Base-by-base conservation (phyloP, 1,139 yeast species). In the Zygoascus sp. region DNA sequence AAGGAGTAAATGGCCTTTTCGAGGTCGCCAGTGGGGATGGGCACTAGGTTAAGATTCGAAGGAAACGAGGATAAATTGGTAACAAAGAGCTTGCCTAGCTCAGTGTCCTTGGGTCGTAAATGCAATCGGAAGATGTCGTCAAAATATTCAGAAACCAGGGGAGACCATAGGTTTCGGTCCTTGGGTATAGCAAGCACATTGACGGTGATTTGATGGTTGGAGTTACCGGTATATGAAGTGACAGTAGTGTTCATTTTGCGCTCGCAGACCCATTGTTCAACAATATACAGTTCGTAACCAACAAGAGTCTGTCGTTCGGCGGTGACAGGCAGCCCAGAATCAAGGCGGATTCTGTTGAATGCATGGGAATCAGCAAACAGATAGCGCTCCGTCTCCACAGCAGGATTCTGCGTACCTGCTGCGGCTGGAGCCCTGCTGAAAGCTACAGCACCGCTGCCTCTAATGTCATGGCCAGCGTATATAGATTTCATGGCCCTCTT, bases 211-310 rank as follows among this genome's bases (percentile, higher is more conserved):
- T 69, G 68, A 55, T 88, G 86, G 22, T 72, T 72, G 8, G 77
- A 65, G 59, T 88, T 86, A 2, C 97, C 97, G 0, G 97, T 90
- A 61, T 77, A 92, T 0, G 94, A 79, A 0, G 92, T 79, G 21
- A 90, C 83, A 6, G 85, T 74, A 0, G 83, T 73, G 30, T 87
- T 81, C 19, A 80, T 69, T 46, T 76, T 74, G 35, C 97, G 70
- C 49, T 81, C 81, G 37, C 83, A 75, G 2, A 86, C 83, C 97
- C 98, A 92, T 64, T 90, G 97, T 61, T 92, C 97, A 10, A 90
- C 95, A 42, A 92, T 72, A 60, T 92, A 92, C 22, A 86, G 76
- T 62, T 92, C 97, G 61, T 84, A 87, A 0, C 97, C 97, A 1
- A 50, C 45, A 7, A 66, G 48, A 28, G 51, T 57, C 30, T 53